phyloP scores from a whole-genome alignment of 106 monocot genomes.

The Apostasia shenzhenica region DNA sequence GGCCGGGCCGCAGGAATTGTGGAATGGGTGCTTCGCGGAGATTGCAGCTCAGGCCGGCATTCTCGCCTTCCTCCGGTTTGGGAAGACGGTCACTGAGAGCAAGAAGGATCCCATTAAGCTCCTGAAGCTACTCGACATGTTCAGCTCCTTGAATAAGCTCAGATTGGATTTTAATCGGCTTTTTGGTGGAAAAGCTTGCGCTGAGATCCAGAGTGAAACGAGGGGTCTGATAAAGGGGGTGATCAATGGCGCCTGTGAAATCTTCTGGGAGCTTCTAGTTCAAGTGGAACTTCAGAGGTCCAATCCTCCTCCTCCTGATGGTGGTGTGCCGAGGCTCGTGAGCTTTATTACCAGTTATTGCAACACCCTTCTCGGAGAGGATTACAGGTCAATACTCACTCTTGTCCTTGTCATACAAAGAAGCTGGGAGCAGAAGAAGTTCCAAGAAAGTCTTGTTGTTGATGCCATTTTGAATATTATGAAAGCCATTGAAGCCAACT shows the following conservation, averaged over 20 bases:
- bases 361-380: slow-evolving; percentile 59
- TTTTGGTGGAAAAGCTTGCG: slow-evolving; percentile 67
- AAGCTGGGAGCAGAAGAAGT: slow-evolving; percentile 71
- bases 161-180: slow-evolving; percentile 78
- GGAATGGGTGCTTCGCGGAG: slow-evolving; percentile 64
- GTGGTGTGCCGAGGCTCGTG: slow-evolving; percentile 61
- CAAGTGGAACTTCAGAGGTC: slow-evolving; percentile 83
- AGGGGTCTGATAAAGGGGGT: slow-evolving; percentile 76
- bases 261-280: slow-evolving; percentile 83
- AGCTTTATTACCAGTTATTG: slow-evolving; percentile 79
- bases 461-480: slow-evolving; percentile 63
- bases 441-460: slow-evolving; percentile 46
- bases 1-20: slow-evolving; percentile 23
- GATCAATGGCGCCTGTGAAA: slow-evolving; percentile 79
- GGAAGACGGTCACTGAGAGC: slow-evolving; percentile 47
- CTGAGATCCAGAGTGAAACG: slow-evolving; percentile 66
- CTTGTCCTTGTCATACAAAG: slow-evolving; percentile 68
- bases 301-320: slow-evolving; percentile 51
- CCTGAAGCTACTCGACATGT: slow-evolving; percentile 80
- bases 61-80: slow-evolving; percentile 63
- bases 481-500: slow-evolving; percentile 70
- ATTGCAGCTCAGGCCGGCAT: slow-evolving; percentile 66
- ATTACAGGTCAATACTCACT: slow-evolving; percentile 52
- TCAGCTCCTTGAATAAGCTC: slow-evolving; percentile 60
- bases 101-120: slow-evolving; percentile 95